A percentile compares a stretch with the other conserved stretches of the same genome.
Conservation (phyloP, 2,329 filamentous ascomycete genomes). For the Chalaropsis ovoidea region DNA sequence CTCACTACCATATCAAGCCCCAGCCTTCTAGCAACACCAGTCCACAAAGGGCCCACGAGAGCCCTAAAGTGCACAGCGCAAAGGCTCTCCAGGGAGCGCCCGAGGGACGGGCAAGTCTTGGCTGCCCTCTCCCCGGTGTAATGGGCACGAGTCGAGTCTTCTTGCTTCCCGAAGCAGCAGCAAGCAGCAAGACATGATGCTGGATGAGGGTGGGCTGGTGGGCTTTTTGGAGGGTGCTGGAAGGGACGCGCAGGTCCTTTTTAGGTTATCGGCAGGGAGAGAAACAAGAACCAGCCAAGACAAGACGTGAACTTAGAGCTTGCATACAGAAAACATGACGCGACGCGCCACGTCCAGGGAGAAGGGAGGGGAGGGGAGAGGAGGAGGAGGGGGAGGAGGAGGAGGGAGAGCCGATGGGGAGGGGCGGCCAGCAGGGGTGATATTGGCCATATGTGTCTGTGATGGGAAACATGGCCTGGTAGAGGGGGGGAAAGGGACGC, state of each 20-base stretch:
- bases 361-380: neutral
- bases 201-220: too few species aligned
- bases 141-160: too few species aligned
- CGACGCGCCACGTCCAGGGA: constrained; percentile 8
- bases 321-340: neutral
- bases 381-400: neutral
- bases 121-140: too few species aligned
- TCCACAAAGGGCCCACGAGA: too few species aligned
- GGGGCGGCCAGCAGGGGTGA: neutral
- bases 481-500: neutral
- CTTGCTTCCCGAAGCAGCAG: too few species aligned
- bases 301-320: constrained; percentile 13
- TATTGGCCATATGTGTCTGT: neutral
- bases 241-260: neutral
- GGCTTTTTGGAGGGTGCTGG: neutral
- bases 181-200: neutral
- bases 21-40: too few species aligned
- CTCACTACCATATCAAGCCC: too few species aligned
- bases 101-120: neutral
- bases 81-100: neutral
- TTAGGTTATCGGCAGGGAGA: constrained; percentile 10
- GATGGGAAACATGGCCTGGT: neutral
- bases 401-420: neutral
- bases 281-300: neutral
- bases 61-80: neutral